Base-by-base conservation (phyloP, 805 yeast genomes). In the baker's yeast (Saccharomyces cerevisiae) region DNA sequence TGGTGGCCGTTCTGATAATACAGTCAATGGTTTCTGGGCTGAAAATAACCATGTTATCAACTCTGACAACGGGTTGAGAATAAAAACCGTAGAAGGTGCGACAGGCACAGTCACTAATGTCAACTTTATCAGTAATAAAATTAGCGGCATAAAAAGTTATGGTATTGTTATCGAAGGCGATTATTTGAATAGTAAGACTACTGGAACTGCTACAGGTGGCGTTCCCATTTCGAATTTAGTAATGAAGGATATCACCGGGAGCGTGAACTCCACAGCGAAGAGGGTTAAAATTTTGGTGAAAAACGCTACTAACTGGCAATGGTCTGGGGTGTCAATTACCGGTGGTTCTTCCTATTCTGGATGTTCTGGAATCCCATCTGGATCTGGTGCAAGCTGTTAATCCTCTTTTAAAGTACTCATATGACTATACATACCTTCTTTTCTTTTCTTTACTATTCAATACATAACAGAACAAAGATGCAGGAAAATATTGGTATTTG, bases 141-240 rank as follows among this genome's bases (percentile, higher is more conserved):
- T 57, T 27, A 28, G 28, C 17, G 46, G 43, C 22, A 57, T 57
- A 26, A 9, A 48, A 24, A 50, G 51, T 6, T 57, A 57, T 46
- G 59, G 62, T 55, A 57, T 59, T 47, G 54, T 53, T 29, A 49
- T 59, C 30, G 55, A 59, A 57, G 58, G 58, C 22, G 57, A 57
- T 46, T 59, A 59, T 26, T 22, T 52, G 31, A 55, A 54, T 17
- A 54, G 58, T n/a, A 21, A 41, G 17, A 51, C 59, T 46, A 59
- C 60, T 17, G 59, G 59, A 26, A 50, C 52, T 22, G 50, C 59
- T 2, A 55, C 59, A 36, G 50, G 52, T 8, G 60, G 60, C 22
- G 53, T 57, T 29, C 60, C 60, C 51, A 57, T 59, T 50, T 49
- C 59, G 14, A 51, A 46, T 41, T 52, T 59, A 32, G 53, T 55